Base-by-base conservation (phyloP, 441 rosid species). In the Isatis lusitanica region DNA sequence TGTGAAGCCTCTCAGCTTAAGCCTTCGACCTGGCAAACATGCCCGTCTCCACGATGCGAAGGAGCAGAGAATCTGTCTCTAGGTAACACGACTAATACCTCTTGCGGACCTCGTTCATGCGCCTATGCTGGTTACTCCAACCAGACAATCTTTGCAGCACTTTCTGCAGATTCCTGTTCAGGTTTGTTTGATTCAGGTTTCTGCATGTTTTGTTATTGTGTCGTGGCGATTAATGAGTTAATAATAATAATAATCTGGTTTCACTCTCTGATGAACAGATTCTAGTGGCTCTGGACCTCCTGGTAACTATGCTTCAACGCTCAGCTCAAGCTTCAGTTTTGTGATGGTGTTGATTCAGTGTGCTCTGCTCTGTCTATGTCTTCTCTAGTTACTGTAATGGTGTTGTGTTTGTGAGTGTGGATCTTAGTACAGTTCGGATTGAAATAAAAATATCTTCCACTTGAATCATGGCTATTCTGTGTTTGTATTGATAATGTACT, bases 61-160 rank as follows among this genome's bases (percentile, higher is more conserved):
- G 91, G 78, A 21, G 66, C 85, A n/a, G 74, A 74, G 12, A 47
- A 28, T 61, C 68, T 88, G 67, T 21, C 55, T 35, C 26, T 92
- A 17, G 79, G 93, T 63, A 80, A 81, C 80, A 52, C 82, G 13
- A 74, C 90, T 4, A 68, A 3, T 4, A 53, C 71, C 11, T 56
- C 75, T 46, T 90, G 94, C 65, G 82, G 58, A 62, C 66, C 36
- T 57, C 71, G 86, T 13, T 63, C 85, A 21, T 92, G 97, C 26
- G 68, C 84, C 36, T 94, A 94, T 53, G 80, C 91, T 62, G 97
- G 97, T 38, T 90, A 73, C 79, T 58, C 71, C 13, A 79, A 70
- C 63, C 75, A 79, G 63, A 67, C 68, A 63, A 85, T 94, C 75
- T 52, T 81, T 53, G 77, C 92, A 4, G 51, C 42, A 5, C 81